These are phyloP conservation scores for Cutaneotrichosporon mucoides DNA, from an alignment of 1,284 basidiomycete genomes.

Conservation along the genomic window DNA sequence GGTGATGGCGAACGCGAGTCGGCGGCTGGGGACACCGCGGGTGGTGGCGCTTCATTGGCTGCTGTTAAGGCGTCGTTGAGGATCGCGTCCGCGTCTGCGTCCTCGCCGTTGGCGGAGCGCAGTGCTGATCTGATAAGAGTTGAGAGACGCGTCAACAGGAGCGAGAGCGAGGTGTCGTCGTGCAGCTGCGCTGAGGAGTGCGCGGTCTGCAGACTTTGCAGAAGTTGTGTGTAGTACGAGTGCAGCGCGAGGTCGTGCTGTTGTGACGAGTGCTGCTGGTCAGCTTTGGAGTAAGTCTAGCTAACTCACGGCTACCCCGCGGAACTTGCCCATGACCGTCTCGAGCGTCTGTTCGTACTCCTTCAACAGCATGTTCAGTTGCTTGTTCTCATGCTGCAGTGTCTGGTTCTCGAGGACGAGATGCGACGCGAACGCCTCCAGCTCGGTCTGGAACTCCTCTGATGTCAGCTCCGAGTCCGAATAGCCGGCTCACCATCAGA, in stretches of 20 bases:
- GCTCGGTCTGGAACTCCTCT: conserved; percentile 90
- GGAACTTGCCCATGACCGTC: conserved; percentile 93
- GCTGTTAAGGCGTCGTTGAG: too few species aligned
- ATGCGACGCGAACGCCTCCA: conserved; percentile 84
- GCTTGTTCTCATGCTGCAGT: conserved; percentile 88
- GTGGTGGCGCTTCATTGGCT: neutral
- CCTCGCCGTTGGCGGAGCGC: conserved; percentile 67
- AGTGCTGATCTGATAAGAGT: conserved; percentile 67
- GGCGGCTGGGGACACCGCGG: neutral
- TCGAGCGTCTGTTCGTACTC: conserved; percentile 95
- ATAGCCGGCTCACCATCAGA: conserved; percentile 68
- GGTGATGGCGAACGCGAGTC: neutral
- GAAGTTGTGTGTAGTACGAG: conserved; percentile 82
- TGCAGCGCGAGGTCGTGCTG: conserved; percentile 85
- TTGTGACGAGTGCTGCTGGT: conserved; percentile 75
- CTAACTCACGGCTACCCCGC: conserved; percentile 78
- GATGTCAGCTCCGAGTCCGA: conserved; percentile 20
- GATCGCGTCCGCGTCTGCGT: conserved; percentile 23
- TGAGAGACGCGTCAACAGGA: conserved; percentile 68
- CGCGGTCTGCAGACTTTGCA: conserved; percentile 68
- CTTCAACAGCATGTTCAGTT: conserved; percentile 78
- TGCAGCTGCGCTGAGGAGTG: conserved; percentile 60
- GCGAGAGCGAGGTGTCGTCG: conserved; percentile 59
- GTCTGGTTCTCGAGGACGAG: conserved; percentile 91
- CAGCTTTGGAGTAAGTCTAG: neutral